A percentile compares a stretch with the other conserved stretches of the same genome.
Conservation (phyloP, 371 early-diverging fungal genomes). For the Batrachochytrium dendrobatidis region DNA sequence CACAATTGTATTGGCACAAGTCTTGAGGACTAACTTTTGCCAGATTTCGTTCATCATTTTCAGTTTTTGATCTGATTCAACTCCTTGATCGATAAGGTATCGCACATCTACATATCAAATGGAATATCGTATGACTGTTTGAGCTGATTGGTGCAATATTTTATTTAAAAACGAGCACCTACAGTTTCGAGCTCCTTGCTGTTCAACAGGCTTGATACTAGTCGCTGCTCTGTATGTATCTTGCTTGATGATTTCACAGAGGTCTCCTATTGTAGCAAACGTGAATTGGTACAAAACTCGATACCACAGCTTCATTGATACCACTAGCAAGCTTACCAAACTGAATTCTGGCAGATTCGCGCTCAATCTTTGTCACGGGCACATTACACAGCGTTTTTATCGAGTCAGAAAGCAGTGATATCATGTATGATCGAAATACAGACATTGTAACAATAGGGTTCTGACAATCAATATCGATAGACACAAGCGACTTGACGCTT, state of each 20-base stretch:
- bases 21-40: neutral
- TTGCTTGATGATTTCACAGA: too few species aligned
- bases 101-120: neutral
- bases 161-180: too few species aligned
- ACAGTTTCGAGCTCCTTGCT: too few species aligned
- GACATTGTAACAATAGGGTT: slow-evolving; percentile 5
- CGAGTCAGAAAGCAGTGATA: slow-evolving; percentile 10
- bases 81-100: neutral
- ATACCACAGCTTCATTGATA: too few species aligned
- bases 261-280: too few species aligned
- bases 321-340: too few species aligned
- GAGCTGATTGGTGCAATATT: too few species aligned
- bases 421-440: slow-evolving; percentile 8
- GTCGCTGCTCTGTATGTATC: too few species aligned
- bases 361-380: neutral
- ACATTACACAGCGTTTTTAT: slow-evolving; percentile 5
- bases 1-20: neutral
- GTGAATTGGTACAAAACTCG: too few species aligned
- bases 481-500: slow-evolving; percentile 2
- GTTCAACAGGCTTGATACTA: too few species aligned
- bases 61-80: neutral
- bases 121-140: too few species aligned
- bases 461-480: neutral
- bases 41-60: neutral
- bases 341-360: neutral